Evolutionary conservation across 192 early-diverging fungal genomes (phyloP), one percentile per base, ranked within the genome.

Genomic region (Globomyces pollinis-pini): DNA sequence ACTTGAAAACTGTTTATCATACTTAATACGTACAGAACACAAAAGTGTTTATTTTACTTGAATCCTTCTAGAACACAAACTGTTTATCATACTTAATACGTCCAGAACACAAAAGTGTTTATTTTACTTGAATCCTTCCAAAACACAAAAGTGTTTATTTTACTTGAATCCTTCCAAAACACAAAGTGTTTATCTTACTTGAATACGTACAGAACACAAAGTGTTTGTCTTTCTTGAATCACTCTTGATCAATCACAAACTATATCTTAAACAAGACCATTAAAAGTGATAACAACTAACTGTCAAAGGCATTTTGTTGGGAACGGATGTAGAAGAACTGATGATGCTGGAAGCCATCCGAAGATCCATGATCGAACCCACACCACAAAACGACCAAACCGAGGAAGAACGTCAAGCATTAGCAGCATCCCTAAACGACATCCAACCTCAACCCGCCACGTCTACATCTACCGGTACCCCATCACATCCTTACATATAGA

Each of bases 311-410:
- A n/a, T n/a, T n/a, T n/a, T n/a, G n/a, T n/a, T 90, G 63, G 90
- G 86, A 21, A 83, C 83, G 15, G 88, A 96, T 57, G 56, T 96
- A 23, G 93, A 96, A 55, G 94, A 96, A 57, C 68, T 90, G 61
- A 85, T 96, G 91, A 64, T 96, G 0, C 85, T 93, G 78, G 89
- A 95, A 66, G 94, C 94, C 1, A 89, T 96, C 26, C 69, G 93
- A 35, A 67, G 84, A 54, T 87, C 84, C 2, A 35, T 70, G 31
- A 43, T 38, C 21, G 57, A 70, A 33, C 8, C 54, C 28, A 28
- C 41, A 7, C 29, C 53, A 12, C 23, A 51, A 6, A 51, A 31
- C 31, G 53, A 35, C 7, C 23, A 38, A 11, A 2, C 53, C 12
- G 23, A 55, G 32, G 30, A 55, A 28, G 8, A 52, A 36, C n/a